phyloP scores from a whole-genome alignment of 2,329 filamentous ascomycete genomes.

The Aspergillus chevalieri region DNA sequence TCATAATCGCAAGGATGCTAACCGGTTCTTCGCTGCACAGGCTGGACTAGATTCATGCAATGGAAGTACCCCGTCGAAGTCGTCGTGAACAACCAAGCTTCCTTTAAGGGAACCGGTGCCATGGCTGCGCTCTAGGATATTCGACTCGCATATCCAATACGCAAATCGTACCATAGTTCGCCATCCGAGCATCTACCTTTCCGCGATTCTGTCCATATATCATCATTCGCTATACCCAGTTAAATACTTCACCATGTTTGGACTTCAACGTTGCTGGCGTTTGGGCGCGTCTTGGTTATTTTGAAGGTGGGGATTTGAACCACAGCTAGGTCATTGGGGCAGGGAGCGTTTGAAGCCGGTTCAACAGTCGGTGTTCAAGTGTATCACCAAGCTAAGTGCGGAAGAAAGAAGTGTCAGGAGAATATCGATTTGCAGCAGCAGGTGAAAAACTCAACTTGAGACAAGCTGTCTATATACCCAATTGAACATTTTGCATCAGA shows the following conservation, averaged over 20 bases:
- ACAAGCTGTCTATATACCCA: slow-evolving; percentile 11
- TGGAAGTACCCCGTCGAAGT: slow-evolving; percentile 86
- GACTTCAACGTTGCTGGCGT: background rate
- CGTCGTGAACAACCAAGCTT: slow-evolving; percentile 52
- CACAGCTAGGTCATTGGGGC: background rate
- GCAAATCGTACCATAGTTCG: too few species aligned
- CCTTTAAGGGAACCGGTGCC: slow-evolving; percentile 59
- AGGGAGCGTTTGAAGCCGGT: background rate
- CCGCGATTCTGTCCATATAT: background rate
- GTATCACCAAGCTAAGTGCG: background rate
- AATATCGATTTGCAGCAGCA: background rate
- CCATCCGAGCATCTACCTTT: too few species aligned
- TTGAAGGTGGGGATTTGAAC: background rate
- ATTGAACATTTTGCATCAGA: slow-evolving; percentile 3
- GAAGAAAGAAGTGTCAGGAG: too few species aligned
- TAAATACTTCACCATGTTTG: background rate
- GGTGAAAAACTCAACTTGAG: background rate
- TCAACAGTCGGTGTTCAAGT: background rate
- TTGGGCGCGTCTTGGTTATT: background rate
- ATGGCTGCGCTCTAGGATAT: slow-evolving; percentile 40
- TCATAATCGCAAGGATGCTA: slow-evolving; percentile 2
- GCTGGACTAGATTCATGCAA: slow-evolving; percentile 89
- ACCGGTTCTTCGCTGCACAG: slow-evolving; percentile 41
- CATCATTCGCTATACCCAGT: background rate
- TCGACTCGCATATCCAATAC: background rate